A percentile compares a stretch with the other conserved stretches of the same genome.
phyloP scores from a whole-genome alignment of 306 rosid species.

The Cucumis hystrix region DNA sequence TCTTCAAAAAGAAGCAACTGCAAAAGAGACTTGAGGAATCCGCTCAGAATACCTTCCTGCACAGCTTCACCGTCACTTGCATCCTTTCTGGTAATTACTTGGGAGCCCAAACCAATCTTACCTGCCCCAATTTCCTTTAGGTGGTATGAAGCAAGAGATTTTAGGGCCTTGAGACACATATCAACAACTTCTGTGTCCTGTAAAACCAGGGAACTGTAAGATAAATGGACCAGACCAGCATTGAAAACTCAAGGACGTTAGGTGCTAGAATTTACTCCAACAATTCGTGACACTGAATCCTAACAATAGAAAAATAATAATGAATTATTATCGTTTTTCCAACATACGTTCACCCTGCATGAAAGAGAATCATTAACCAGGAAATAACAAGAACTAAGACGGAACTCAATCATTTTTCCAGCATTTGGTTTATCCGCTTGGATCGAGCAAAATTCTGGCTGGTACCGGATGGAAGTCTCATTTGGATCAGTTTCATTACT shows the following conservation, averaged over 20 bases:
- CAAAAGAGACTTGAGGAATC: slow-evolving; percentile 68
- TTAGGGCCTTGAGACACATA: slow-evolving; percentile 75
- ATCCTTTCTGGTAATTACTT: slow-evolving; percentile 37
- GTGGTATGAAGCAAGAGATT: slow-evolving; percentile 87
- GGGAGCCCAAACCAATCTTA: slow-evolving; percentile 62
- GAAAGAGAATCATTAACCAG: not conserved
- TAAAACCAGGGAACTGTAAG: not conserved
- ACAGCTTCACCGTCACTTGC: slow-evolving; percentile 46
- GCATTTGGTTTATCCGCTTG: not conserved
- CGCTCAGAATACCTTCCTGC: slow-evolving; percentile 77
- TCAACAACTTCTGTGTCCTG: slow-evolving; percentile 77
- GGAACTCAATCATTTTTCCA: not conserved
- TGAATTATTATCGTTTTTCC: not conserved
- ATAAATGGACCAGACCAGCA: not conserved
- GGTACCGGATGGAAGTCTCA: not conserved
- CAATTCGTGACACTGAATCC: not conserved
- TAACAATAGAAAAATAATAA: not conserved
- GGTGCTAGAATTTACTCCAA: not conserved
- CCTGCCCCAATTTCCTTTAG: slow-evolving; percentile 50
- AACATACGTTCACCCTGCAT: not conserved
- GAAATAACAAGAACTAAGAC: not conserved
- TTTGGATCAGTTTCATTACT: not conserved
- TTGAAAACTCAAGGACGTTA: not conserved
- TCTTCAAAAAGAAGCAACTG: slow-evolving; percentile 86
- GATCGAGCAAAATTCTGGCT: not conserved